These are phyloP conservation scores for Pseudocercospora vitis DNA, from an alignment of 2,329 filamentous ascomycete genomes.

Conservation along the genomic window DNA sequence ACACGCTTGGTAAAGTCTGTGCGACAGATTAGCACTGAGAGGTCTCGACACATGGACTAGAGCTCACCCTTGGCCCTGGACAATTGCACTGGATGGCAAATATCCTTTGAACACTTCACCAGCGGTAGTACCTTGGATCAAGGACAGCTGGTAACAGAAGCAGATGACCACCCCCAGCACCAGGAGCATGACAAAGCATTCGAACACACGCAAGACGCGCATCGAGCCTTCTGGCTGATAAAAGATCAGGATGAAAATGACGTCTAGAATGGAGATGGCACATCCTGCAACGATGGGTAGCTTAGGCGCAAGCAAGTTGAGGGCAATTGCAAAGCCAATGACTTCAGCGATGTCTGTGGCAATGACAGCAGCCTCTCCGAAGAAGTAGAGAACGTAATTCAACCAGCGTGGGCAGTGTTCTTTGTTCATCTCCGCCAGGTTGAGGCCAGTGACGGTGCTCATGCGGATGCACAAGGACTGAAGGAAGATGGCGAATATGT, in stretches of 20 bases:
- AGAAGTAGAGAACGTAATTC: constrained; percentile 55
- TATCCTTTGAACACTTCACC: constrained; percentile 66
- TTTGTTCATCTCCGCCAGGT: constrained; percentile 52
- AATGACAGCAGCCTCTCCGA: constrained; percentile 59
- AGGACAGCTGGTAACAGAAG: constrained; percentile 67
- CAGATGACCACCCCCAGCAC: constrained; percentile 69
- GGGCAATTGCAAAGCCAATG: constrained; percentile 68
- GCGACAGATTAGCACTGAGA: constrained; percentile 19
- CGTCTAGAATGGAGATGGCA: constrained; percentile 67
- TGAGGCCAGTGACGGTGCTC: constrained; percentile 52
- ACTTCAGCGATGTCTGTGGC: constrained; percentile 63
- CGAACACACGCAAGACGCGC: constrained; percentile 62
- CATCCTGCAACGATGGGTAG: constrained; percentile 68
- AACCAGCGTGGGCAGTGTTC: constrained; percentile 55
- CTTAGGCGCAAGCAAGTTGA: constrained; percentile 62
- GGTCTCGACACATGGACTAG: not conserved
- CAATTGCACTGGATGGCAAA: constrained; percentile 59
- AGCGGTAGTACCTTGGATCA: constrained; percentile 57
- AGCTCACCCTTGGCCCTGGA: constrained; percentile 56
- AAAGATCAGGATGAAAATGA: constrained; percentile 66
- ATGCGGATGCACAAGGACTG: constrained; percentile 66
- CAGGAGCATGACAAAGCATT: constrained; percentile 62
- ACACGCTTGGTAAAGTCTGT: constrained; percentile 65
- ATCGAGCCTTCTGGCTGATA: constrained; percentile 61
- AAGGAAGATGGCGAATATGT: constrained; percentile 69